These are phyloP conservation scores for Cordyceps pruinosa DNA, from an alignment of 2,329 filamentous ascomycete genomes.

Conservation along the genomic window DNA sequence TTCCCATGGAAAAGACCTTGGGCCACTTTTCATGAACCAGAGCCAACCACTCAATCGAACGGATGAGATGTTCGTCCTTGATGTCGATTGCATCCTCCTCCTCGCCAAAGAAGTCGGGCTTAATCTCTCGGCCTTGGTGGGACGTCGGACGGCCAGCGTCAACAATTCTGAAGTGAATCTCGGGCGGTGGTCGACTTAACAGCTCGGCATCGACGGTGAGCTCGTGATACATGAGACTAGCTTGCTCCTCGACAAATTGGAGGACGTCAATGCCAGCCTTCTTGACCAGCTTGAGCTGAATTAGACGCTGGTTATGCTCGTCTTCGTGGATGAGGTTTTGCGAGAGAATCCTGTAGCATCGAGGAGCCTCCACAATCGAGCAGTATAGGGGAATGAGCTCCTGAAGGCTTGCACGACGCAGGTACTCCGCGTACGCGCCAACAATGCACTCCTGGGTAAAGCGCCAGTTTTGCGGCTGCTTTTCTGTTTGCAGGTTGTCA, in stretches of 20 bases:
- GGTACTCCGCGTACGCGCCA: constrained; percentile 71
- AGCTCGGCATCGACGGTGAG: constrained; percentile 27
- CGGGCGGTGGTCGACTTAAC: constrained; percentile 28
- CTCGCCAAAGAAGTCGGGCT: constrained; percentile 62
- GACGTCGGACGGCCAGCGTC: constrained; percentile 28
- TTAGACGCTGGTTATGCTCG: constrained; percentile 55
- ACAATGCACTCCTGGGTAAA: constrained; percentile 66
- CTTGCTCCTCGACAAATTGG: constrained; percentile 66
- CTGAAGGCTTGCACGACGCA: constrained; percentile 65
- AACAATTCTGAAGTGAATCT: constrained; percentile 45
- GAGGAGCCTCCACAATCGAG: constrained; percentile 61
- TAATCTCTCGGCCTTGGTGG: constrained; percentile 54
- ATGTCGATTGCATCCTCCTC: constrained; percentile 46
- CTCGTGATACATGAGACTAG: constrained; percentile 43
- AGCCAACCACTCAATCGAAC: constrained; percentile 78
- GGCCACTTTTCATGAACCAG: constrained; percentile 66
- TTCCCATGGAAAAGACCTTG: constrained; percentile 61
- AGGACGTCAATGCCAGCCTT: constrained; percentile 66
- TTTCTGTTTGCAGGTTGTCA: background rate
- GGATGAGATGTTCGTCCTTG: constrained; percentile 65
- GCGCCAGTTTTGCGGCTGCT: constrained; percentile 21
- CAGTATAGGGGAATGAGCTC: constrained; percentile 84
- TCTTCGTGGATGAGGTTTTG: constrained; percentile 69
- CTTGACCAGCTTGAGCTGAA: constrained; percentile 67
- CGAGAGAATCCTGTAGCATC: constrained; percentile 65